Evolutionary conservation across 495 filamentous ascomycete species (phyloP).

Genomic region (Aspergillus mulundensis): DNA sequence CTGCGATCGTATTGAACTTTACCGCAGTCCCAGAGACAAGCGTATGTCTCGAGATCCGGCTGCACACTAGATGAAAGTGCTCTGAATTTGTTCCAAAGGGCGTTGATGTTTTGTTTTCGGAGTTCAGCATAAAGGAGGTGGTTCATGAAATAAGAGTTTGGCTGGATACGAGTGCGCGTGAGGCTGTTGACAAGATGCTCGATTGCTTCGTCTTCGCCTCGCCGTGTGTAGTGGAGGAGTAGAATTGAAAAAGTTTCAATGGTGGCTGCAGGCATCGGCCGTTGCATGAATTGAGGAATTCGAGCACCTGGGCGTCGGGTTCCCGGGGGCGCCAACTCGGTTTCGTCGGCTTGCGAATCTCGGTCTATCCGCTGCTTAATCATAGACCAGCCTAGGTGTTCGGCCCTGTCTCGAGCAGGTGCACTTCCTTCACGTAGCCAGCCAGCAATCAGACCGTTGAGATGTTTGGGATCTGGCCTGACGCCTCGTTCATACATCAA

Average conservation of each 20-base stretch:
- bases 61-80: constrained; percentile 42
- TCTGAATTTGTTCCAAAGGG: constrained; percentile 55
- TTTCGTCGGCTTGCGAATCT: constrained; percentile 39
- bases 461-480: constrained; percentile 59
- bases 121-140: constrained; percentile 62
- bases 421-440: constrained; percentile 61
- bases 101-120: constrained; percentile 46
- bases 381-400: constrained; percentile 73
- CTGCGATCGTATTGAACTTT: constrained; percentile 50
- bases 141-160: constrained; percentile 72
- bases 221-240: constrained; percentile 63
- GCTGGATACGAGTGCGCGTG: constrained; percentile 53
- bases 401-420: constrained; percentile 55
- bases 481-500: constrained; percentile 65
- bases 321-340: constrained; percentile 6
- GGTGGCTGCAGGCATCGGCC: constrained; percentile 54
- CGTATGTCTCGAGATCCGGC: constrained; percentile 67
- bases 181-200: constrained; percentile 56
- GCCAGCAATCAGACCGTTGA: constrained; percentile 72
- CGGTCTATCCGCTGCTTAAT: constrained; percentile 60
- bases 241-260: constrained; percentile 75
- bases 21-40: constrained; percentile 60
- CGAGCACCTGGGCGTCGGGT: constrained; percentile 19
- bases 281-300: constrained; percentile 35
- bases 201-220: constrained; percentile 52